phyloP scores from a whole-genome alignment of 352 stramenopile genomes.

The Pythium phragmiticola region DNA sequence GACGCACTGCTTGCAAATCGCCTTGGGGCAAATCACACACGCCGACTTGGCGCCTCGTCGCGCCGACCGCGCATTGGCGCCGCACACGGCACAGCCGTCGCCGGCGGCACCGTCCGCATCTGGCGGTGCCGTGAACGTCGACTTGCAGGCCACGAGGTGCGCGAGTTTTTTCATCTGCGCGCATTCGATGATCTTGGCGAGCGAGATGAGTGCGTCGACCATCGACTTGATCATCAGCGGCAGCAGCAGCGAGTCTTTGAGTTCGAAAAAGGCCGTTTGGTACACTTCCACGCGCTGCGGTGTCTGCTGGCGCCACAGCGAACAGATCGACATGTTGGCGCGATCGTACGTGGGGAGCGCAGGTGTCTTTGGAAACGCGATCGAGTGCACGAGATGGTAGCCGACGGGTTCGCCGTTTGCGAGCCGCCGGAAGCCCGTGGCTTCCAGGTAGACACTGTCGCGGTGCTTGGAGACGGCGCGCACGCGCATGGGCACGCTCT shows the following conservation, averaged over 20 bases:
- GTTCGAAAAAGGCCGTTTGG: background rate
- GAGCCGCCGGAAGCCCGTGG: constrained; percentile 42
- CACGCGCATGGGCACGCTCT: constrained; percentile 40
- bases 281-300: background rate
- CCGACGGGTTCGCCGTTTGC: constrained; percentile 45
- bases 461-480: constrained; percentile 42
- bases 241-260: constrained; percentile 31
- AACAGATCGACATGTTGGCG: constrained; percentile 54
- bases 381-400: constrained; percentile 58
- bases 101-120: background rate
- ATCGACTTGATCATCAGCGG: constrained; percentile 39
- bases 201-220: constrained; percentile 35
- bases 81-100: constrained; percentile 11
- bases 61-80: background rate
- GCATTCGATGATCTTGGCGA: constrained; percentile 37
- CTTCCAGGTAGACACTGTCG: constrained; percentile 58
- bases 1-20: constrained; percentile 11
- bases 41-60: constrained; percentile 7
- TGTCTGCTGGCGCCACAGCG: constrained; percentile 37
- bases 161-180: constrained; percentile 56
- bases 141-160: constrained; percentile 33
- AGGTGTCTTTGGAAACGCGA: constrained; percentile 51
- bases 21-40: constrained; percentile 4
- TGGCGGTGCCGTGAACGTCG: background rate
- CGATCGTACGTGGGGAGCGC: constrained; percentile 34